Evolutionary conservation across 2,329 filamentous ascomycete genomes (phyloP).

Genomic region (Sclerotinia trifoliorum): DNA sequence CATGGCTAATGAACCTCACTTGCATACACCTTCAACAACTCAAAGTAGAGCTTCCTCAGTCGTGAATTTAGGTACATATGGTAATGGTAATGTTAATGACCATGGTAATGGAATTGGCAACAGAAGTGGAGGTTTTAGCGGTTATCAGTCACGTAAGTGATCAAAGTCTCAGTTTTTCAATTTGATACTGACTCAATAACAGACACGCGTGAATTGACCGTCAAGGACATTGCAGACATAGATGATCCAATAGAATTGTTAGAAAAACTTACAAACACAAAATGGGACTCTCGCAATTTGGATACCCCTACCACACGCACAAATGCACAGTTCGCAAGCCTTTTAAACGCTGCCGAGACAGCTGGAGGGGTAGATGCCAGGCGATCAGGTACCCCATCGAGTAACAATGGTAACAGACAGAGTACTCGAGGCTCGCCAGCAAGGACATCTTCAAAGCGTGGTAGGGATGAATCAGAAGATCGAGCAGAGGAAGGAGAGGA

Average conservation of each 20-base stretch:
- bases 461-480: slow-evolving; percentile 19
- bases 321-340: slow-evolving; percentile 35
- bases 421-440: neutral
- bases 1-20: slow-evolving; percentile 17
- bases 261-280: slow-evolving; percentile 33
- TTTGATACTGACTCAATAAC: slow-evolving; percentile 27
- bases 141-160: slow-evolving; percentile 13
- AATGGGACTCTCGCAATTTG: slow-evolving; percentile 27
- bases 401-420: slow-evolving; percentile 10
- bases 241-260: slow-evolving; percentile 34
- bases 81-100: too few relatives aligned
- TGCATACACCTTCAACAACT: slow-evolving; percentile 4
- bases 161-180: slow-evolving; percentile 19
- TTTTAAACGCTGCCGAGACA: slow-evolving; percentile 35
- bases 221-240: slow-evolving; percentile 28
- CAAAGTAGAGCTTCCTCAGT: neutral
- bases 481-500: slow-evolving; percentile 10
- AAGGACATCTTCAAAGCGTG: slow-evolving; percentile 10
- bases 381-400: slow-evolving; percentile 13
- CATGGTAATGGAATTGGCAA: slow-evolving; percentile 22
- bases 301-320: slow-evolving; percentile 8
- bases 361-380: slow-evolving; percentile 28
- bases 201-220: slow-evolving; percentile 25
- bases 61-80: slow-evolving; percentile 9
- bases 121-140: slow-evolving; percentile 23